These are phyloP conservation scores for Coniochaeta hoffmannii DNA, from an alignment of 2,329 filamentous ascomycete genomes.

Conservation along the genomic window DNA sequence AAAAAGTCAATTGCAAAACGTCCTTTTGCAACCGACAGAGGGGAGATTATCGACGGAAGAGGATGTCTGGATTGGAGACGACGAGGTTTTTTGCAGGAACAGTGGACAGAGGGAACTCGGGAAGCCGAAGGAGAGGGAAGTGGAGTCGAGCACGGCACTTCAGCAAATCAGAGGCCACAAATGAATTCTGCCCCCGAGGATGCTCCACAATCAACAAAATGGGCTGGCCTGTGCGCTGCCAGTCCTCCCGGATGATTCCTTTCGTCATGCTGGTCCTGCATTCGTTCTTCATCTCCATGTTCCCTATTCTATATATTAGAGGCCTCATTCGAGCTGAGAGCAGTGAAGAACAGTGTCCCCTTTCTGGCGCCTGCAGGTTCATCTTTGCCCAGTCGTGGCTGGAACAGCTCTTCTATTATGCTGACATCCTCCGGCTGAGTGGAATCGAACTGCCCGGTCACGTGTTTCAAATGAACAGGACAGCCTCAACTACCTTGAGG, in stretches of 20 bases:
- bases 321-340: too few relatives aligned
- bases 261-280: background rate
- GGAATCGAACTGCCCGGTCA: too few relatives aligned
- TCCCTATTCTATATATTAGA: too few relatives aligned
- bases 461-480: too few relatives aligned
- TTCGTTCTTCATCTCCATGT: too few relatives aligned
- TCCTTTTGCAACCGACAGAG: constrained; percentile 52
- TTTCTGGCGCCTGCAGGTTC: too few relatives aligned
- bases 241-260: background rate
- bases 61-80: too few relatives aligned
- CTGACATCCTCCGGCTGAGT: too few relatives aligned
- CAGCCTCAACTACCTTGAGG: too few relatives aligned
- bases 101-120: background rate
- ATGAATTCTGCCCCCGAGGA: background rate
- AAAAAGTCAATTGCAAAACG: constrained; percentile 52
- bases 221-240: background rate
- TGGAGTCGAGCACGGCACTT: background rate
- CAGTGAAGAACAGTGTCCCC: too few relatives aligned
- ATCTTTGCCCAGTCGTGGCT: too few relatives aligned
- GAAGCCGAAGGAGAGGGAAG: constrained; percentile 1
- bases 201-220: constrained; percentile 1
- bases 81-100: background rate
- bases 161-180: background rate
- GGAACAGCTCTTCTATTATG: too few relatives aligned
- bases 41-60: constrained; percentile 45